Conservation (phyloP, 2,329 filamentous ascomycete genomes). For the Paecilomyces dactylethromorphus region DNA sequence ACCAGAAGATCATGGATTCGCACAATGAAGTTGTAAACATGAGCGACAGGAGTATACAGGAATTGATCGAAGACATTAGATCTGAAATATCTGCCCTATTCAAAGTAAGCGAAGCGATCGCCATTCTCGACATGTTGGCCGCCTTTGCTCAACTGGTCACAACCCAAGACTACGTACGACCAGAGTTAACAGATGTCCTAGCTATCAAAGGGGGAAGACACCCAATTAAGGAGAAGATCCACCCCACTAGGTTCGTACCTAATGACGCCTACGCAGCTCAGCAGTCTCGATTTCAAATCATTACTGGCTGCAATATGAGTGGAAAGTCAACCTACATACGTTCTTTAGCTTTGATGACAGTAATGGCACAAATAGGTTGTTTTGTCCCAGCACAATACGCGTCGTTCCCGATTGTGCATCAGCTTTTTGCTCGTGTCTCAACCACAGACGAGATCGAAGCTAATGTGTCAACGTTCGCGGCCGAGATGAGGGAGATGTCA, state of each 20-base stretch:
- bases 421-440: conserved; percentile 81
- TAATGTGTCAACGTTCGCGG: conserved; percentile 86
- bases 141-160: conserved; percentile 71
- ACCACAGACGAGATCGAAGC: conserved; percentile 83
- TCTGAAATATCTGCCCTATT: conserved; percentile 68
- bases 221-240: conserved; percentile 69
- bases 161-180: conserved; percentile 60
- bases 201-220: conserved; percentile 71
- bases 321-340: conserved; percentile 95
- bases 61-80: conserved; percentile 66
- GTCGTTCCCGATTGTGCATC: conserved; percentile 69
- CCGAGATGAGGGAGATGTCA: conserved; percentile 93
- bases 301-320: conserved; percentile 97
- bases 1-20: conserved; percentile 67
- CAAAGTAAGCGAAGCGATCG: conserved; percentile 77
- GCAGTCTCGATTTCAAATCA: conserved; percentile 79
- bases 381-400: conserved; percentile 86
- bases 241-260: conserved; percentile 65
- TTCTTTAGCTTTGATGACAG: conserved; percentile 70
- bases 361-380: conserved; percentile 91
- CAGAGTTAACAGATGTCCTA: conserved; percentile 61
- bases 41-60: conserved; percentile 69
- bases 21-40: conserved; percentile 77
- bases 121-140: conserved; percentile 77
- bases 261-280: conserved; percentile 85